Evolutionary conservation across 768 basidiomycete genomes (phyloP), one percentile per base, ranked within the genome.

Genomic region (Lyophyllum semitale): DNA sequence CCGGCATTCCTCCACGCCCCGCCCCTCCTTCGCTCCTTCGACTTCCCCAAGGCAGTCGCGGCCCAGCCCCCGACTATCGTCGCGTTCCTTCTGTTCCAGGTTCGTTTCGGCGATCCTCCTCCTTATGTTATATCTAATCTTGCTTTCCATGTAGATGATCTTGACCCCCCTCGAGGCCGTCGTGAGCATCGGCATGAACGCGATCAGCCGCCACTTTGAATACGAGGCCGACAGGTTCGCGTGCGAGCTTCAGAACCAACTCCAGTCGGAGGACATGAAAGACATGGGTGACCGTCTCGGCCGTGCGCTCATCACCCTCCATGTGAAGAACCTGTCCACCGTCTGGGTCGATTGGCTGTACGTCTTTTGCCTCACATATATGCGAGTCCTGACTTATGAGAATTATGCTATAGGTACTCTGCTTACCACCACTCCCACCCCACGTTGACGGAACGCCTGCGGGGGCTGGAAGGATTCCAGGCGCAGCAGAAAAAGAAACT

Each of bases 351-450:
- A 97, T 69, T 92, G 91, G 90, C 71, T 94, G 85, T 93, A 61
- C 66, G 89, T 77, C 30, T 51, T 48, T 38, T 53, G 45, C 54
- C 57, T 48, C 18, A 35, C 12, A 7, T 35, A 51, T 11, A 25
- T n/a, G 32, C 48, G 48, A 27, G 48, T 8, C 9, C 35, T 7
- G 51, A 20, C 22, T 55, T 5, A 54, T 58, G 15, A 38, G 54
- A 22, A n/a, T n/a, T 25, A 46, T 59, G 43, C 41, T 48, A 46
- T 55, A 91, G 89, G 54, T 97, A 96, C 74, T 97, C 94, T 48
- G 91, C 92, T 20, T 97, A 93, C 63, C 93, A 97, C 70, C 93
- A 98, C 71, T 95, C 91, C 44, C 96, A 99, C 71, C 96, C 96
- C 4, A 97, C 94, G 2, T 70, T 99, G 60, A 89, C 91, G 33